Conservation (phyloP, 177 flowering plant genomes). For the Vitis hybrid region DNA sequence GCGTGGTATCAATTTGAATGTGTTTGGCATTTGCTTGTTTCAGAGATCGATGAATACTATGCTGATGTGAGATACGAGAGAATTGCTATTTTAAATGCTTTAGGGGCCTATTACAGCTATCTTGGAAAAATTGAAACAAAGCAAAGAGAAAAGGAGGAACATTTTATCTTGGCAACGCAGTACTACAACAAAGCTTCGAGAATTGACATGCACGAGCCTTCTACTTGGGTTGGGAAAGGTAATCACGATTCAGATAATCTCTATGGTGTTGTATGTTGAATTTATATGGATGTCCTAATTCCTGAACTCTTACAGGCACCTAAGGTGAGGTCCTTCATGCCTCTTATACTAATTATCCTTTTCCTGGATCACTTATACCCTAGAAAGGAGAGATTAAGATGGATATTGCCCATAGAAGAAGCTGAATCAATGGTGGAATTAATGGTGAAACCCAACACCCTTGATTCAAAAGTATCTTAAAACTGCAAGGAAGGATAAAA, state of each 20-base stretch:
- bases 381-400: too few relatives aligned
- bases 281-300: neutral
- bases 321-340: too few relatives aligned
- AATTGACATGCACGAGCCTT: constrained; percentile 94
- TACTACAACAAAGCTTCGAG: constrained; percentile 96
- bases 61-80: constrained; percentile 93
- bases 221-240: constrained; percentile 99
- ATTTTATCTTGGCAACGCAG: constrained; percentile 78
- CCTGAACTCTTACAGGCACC: too few relatives aligned
- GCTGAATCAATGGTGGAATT: too few relatives aligned
- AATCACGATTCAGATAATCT: neutral
- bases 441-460: too few relatives aligned
- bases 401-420: too few relatives aligned
- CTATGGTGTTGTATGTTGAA: neutral
- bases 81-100: constrained; percentile 89
- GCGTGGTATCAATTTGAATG: neutral
- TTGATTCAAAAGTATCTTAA: too few relatives aligned
- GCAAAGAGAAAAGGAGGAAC: constrained; percentile 83
- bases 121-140: constrained; percentile 92
- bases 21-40: constrained; percentile 14
- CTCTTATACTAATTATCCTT: too few relatives aligned
- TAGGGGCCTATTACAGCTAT: constrained; percentile 92
- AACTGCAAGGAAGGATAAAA: too few relatives aligned
- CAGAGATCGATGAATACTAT: constrained; percentile 98
- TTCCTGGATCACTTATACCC: too few relatives aligned